phyloP scores from a whole-genome alignment of 2,329 filamentous ascomycete genomes.

The Aureobasidium mangrovei region DNA sequence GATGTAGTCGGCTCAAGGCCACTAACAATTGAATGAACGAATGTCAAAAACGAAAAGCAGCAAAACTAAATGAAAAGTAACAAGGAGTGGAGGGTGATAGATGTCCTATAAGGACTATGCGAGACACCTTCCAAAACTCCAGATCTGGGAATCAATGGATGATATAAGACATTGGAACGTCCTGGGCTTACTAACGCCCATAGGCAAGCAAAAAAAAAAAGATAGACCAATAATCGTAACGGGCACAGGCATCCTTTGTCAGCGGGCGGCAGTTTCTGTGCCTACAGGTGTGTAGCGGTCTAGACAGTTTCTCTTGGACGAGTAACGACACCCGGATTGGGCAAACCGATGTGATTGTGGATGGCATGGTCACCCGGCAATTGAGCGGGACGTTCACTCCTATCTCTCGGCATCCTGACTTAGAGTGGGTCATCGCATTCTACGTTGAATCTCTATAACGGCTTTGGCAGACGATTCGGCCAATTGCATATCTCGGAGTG shows the following conservation, averaged over 20 bases:
- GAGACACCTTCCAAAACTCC: background rate
- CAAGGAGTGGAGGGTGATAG: background rate
- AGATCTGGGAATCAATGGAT: background rate
- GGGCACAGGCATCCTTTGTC: background rate
- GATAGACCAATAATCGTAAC: conserved; percentile 1
- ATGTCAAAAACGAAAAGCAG: background rate
- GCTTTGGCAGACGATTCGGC: background rate
- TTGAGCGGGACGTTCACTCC: background rate
- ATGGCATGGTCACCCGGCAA: background rate
- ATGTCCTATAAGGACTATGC: conserved; percentile 1
- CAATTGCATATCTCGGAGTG: background rate
- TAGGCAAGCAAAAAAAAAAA: background rate
- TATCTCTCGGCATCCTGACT: background rate
- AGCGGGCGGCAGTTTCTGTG: background rate
- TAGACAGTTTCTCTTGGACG: background rate
- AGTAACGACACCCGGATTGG: background rate
- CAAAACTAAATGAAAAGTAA: background rate
- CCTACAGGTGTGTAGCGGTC: background rate
- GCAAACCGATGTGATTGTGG: background rate
- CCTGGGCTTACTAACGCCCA: background rate
- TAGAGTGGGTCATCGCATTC: background rate
- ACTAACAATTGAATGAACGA: background rate
- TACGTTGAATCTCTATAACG: background rate
- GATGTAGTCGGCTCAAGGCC: conserved; percentile 1
- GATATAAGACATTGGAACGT: conserved; percentile 9